phyloP scores from a whole-genome alignment of 257 asterid genomes.

The Orobanche coerulescens region DNA sequence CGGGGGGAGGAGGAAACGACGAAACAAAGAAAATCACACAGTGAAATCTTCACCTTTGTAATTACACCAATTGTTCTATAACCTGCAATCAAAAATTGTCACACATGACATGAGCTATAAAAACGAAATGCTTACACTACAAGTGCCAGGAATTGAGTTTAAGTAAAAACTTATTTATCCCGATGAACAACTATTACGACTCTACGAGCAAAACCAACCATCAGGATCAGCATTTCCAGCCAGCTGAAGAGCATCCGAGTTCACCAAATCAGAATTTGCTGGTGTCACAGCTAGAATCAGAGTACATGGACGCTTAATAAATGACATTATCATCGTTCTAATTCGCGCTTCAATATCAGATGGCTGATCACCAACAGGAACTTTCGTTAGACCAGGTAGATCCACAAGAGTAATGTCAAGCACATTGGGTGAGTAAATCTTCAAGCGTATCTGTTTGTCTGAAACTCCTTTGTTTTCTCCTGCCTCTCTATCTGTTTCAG shows the following conservation, averaged over 20 bases:
- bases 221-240: constrained; percentile 95
- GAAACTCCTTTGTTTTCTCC: constrained; percentile 84
- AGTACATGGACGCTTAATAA: constrained; percentile 61
- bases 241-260: constrained; percentile 98
- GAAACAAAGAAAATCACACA: neutral
- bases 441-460: constrained; percentile 77
- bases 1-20: neutral
- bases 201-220: constrained; percentile 37
- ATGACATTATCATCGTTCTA: constrained; percentile 89
- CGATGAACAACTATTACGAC: constrained; percentile 2
- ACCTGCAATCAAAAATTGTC: constrained; percentile 48
- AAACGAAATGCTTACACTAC: constrained; percentile 5
- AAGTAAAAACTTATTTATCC: neutral
- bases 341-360: constrained; percentile 91
- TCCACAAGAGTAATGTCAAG: constrained; percentile 94
- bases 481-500: constrained; percentile 84
- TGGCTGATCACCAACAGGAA: constrained; percentile 98
- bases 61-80: constrained; percentile 89
- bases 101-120: constrained; percentile 22
- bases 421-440: constrained; percentile 85
- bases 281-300: constrained; percentile 92
- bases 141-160: neutral
- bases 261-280: constrained; percentile 91
- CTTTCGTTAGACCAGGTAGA: constrained; percentile 92
- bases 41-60: constrained; percentile 56